Percentiles rank a stretch among this genome's conserved stretches.
phyloP scores from a whole-genome alignment of 2,329 filamentous ascomycete species.

The Aspergillus fructus region DNA sequence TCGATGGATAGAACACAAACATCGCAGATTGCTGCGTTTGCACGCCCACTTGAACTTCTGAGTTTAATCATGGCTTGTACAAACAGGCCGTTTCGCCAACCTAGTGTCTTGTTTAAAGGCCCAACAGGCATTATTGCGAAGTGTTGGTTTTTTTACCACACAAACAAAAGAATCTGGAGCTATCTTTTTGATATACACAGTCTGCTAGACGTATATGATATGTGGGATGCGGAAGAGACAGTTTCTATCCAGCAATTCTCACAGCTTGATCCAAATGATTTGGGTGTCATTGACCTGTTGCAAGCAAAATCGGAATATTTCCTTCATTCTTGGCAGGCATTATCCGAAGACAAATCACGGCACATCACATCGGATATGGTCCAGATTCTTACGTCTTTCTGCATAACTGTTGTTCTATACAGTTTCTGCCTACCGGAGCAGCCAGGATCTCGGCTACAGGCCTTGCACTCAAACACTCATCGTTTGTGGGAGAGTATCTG shows the following conservation, averaged over 20 bases:
- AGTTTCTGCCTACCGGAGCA: conserved; percentile 35
- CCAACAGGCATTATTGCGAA: conserved; percentile 30
- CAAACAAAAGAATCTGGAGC: conserved; percentile 43
- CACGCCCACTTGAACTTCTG: conserved; percentile 64
- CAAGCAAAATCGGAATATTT: conserved; percentile 47
- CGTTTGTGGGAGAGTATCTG: conserved; percentile 38
- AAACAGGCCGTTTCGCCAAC: conserved; percentile 47
- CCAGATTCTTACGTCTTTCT: conserved; percentile 51
- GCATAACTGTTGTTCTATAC: conserved; percentile 42
- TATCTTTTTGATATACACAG: conserved; percentile 49
- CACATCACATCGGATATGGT: conserved; percentile 52
- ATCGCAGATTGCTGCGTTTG: conserved; percentile 63
- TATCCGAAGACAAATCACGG: conserved; percentile 42
- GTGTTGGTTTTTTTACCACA: conserved; percentile 42
- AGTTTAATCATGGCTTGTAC: conserved; percentile 70
- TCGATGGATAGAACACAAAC: conserved; percentile 65
- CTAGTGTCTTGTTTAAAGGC: conserved; percentile 23
- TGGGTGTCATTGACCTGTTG: conserved; percentile 46
- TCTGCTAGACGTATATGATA: conserved; percentile 20
- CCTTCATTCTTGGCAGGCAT: conserved; percentile 44
- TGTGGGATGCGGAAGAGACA: conserved; percentile 25
- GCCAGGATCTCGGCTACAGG: conserved; percentile 29
- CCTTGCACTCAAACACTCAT: conserved; percentile 28
- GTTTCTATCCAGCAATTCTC: conserved; percentile 24
- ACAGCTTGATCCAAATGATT: conserved; percentile 35